Evolutionary conservation across 2,329 filamentous ascomycete genomes (phyloP).

Genomic region (Lasiodiplodia theobromae): DNA sequence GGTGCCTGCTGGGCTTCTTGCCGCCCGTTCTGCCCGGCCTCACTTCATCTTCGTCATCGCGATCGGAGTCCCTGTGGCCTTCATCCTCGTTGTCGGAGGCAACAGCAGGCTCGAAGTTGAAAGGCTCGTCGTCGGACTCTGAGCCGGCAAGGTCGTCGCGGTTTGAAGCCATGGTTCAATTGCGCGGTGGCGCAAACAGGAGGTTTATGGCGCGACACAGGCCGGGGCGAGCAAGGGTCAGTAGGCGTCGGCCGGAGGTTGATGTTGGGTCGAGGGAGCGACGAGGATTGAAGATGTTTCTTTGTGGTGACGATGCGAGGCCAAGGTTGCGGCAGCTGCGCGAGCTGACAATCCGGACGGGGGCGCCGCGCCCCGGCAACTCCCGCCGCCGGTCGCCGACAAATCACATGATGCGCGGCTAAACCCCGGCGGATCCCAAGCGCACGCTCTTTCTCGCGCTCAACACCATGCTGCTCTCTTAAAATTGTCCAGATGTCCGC

Average conservation of each 20-base stretch:
- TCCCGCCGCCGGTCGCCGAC: slow-evolving; percentile 5
- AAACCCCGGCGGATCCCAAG: neutral
- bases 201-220: neutral
- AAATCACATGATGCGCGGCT: neutral
- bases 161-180: slow-evolving; percentile 22
- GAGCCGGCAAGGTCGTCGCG: slow-evolving; percentile 45
- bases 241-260: neutral
- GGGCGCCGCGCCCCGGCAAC: neutral
- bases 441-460: neutral
- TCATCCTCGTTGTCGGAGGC: slow-evolving; percentile 59
- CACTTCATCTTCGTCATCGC: slow-evolving; percentile 50
- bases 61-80: slow-evolving; percentile 47
- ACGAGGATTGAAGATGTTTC: slow-evolving; percentile 12
- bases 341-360: slow-evolving; percentile 20
- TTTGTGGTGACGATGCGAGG: slow-evolving; percentile 20
- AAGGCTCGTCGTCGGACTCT: slow-evolving; percentile 82
- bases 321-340: slow-evolving; percentile 15
- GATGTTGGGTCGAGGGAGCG: neutral
- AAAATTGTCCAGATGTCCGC: slow-evolving; percentile 39
- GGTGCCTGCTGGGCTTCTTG: slow-evolving; percentile 39
- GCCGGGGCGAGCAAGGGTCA: neutral
- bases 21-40: slow-evolving; percentile 30
- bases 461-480: slow-evolving; percentile 7
- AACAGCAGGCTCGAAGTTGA: slow-evolving; percentile 82
- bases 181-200: slow-evolving; percentile 4